Conservation (phyloP, 768 basidiomycete genomes). For the Daedaleopsis nitida region DNA sequence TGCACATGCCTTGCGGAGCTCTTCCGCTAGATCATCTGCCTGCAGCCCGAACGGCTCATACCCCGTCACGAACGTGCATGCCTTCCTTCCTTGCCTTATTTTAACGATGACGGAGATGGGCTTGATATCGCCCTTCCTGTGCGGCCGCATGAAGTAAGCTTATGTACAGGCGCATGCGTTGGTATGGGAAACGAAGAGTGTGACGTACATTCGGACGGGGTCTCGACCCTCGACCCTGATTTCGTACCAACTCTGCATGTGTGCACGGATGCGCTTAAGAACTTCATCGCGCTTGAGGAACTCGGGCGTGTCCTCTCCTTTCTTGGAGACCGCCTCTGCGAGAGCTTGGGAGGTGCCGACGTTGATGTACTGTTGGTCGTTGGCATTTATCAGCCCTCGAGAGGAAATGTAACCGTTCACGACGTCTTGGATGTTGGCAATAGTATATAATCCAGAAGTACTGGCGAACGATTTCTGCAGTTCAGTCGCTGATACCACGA, state of each 20-base stretch:
- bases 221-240: conserved; percentile 57
- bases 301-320: conserved; percentile 37
- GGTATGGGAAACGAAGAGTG: background rate
- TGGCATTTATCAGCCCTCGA: conserved; percentile 63
- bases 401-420: conserved; percentile 65
- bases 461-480: conserved; percentile 42
- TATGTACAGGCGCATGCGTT: background rate
- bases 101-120: conserved; percentile 74
- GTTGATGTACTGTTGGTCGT: conserved; percentile 71
- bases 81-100: conserved; percentile 76
- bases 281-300: conserved; percentile 73
- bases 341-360: conserved; percentile 48
- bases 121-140: conserved; percentile 74
- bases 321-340: conserved; percentile 32
- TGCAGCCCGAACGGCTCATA: conserved; percentile 77
- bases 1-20: conserved; percentile 75
- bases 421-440: conserved; percentile 54
- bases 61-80: conserved; percentile 73
- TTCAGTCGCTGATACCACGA: background rate
- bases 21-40: conserved; percentile 76
- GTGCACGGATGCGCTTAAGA: conserved; percentile 49
- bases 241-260: conserved; percentile 82
- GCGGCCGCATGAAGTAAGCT: background rate
- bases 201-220: conserved; percentile 58
- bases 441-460: conserved; percentile 53